A percentile compares a stretch with the other conserved stretches of the same genome.
phyloP scores from a whole-genome alignment of 805 yeast genomes.

The Pichia phayaonensis region DNA sequence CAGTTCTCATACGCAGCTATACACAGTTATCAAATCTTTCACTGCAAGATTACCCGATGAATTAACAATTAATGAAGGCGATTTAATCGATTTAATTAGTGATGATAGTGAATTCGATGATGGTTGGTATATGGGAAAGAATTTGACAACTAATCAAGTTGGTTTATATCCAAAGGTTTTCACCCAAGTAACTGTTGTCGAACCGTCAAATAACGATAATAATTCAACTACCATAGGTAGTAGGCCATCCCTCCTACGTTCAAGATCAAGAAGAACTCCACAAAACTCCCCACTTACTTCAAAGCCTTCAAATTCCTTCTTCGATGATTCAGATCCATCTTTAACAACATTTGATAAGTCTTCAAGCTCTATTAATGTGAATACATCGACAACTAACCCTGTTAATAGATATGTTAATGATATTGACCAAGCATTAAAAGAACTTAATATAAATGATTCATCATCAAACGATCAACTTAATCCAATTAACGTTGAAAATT shows the following conservation, averaged over 20 bases:
- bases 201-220: not conserved
- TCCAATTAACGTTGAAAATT: slow-evolving; percentile 43
- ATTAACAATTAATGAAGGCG: slow-evolving; percentile 71
- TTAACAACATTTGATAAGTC: not conserved
- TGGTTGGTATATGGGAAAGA: slow-evolving; percentile 95
- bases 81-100: slow-evolving; percentile 78
- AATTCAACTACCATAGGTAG: slow-evolving; percentile 6
- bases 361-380: not conserved
- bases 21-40: slow-evolving; percentile 75
- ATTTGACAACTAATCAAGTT: slow-evolving; percentile 59
- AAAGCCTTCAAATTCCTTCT: slow-evolving; percentile 7
- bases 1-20: slow-evolving; percentile 18
- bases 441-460: slow-evolving; percentile 32
- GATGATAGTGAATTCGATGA: slow-evolving; percentile 92
- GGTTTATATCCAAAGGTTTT: slow-evolving; percentile 91
- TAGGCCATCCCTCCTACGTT: slow-evolving; percentile 40
- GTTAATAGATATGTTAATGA: slow-evolving; percentile 49
- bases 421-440: slow-evolving; percentile 66
- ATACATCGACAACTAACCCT: not conserved
- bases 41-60: slow-evolving; percentile 86
- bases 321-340: not conserved
- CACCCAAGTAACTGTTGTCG: slow-evolving; percentile 35
- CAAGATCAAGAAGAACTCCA: slow-evolving; percentile 50
- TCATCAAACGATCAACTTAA: slow-evolving; percentile 25
- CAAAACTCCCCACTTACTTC: slow-evolving; percentile 21